Evolutionary conservation across 768 basidiomycete species (phyloP).

Genomic region (Termitomyces bulborhizus): DNA sequence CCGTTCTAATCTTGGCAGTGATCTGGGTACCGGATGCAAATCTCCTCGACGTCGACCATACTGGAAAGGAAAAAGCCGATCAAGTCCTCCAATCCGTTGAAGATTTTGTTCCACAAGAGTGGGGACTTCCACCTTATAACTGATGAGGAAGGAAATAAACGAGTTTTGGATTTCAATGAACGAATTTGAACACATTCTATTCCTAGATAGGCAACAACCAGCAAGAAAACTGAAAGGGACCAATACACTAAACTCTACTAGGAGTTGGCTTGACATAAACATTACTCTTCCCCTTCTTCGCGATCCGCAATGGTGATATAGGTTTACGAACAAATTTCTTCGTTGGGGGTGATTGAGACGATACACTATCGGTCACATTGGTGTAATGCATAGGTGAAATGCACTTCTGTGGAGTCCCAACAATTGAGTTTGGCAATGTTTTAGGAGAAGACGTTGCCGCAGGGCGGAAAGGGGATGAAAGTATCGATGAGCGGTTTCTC

Average conservation of each 20-base stretch:
- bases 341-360: neutral
- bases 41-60: slow-evolving; percentile 45
- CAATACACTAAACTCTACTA: neutral
- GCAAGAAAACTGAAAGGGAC: neutral
- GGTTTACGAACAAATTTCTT: slow-evolving; percentile 2
- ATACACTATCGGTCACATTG: neutral
- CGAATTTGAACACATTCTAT: neutral
- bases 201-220: neutral
- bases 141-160: neutral
- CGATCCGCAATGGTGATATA: slow-evolving; percentile 9
- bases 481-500: slow-evolving; percentile 1
- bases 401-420: neutral
- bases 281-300: slow-evolving; percentile 2
- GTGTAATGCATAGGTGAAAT: neutral
- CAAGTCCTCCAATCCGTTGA: slow-evolving; percentile 56
- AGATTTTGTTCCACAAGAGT: slow-evolving; percentile 73
- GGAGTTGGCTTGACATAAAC: neutral
- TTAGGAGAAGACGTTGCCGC: neutral
- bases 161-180: neutral
- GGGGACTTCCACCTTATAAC: slow-evolving; percentile 72
- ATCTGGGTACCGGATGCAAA: slow-evolving; percentile 82
- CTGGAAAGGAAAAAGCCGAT: slow-evolving; percentile 49
- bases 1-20: slow-evolving; percentile 35
- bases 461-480: slow-evolving; percentile 1
- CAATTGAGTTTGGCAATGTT: neutral